Evolutionary conservation across 2,329 filamentous ascomycete species (phyloP), one percentile per base, ranked within the genome.

Genomic region (Colletotrichum horii): DNA sequence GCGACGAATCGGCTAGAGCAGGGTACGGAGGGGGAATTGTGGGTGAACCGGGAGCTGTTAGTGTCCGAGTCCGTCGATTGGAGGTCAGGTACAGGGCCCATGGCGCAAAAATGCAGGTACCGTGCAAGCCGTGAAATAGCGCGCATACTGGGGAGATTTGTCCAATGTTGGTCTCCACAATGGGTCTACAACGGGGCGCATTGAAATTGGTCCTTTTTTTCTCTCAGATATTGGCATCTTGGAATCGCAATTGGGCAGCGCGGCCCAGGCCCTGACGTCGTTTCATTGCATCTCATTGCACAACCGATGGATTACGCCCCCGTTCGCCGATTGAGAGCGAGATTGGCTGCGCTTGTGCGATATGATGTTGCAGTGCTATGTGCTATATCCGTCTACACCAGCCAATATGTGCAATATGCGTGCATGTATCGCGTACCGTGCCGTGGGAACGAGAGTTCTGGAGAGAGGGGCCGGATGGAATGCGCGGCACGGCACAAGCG

Each of bases 91-190:
- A 52, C 62, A 75, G 30, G 64, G 64, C 30, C 64, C 24, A 55
- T 43, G 38, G 69, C 73, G 56, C 62, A 48, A 61, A 52, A 38
- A 76, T 75, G 71, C 71, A 76, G 74, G 74, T 71, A 76, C 74
- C 56, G 52, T 70, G 74, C 62, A 65, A 65, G 64, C 62, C 58
- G 70, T 30, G 30, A 66, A 60, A 65, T 74, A 70, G 70, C 74
- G 70, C 70, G 48, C 19, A 62, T 61, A 32, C 73, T 74, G 52
- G 61, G 71, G 71, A 74, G 61, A 68, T 68, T 64, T 67, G 56
- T 58, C 73, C 73, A 73, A 75, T 52, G 28, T 43, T 52, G 64
- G 70, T 65, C 32, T 30, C 62, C 62, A 75, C 69, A 73, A 74
- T 34, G 62, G 56, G 43, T 58, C 64, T 70, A 48, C 58, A 62